These are phyloP conservation scores for Xylaria sp. DNA, from an alignment of 2,329 filamentous ascomycete species.

Conservation along the genomic window DNA sequence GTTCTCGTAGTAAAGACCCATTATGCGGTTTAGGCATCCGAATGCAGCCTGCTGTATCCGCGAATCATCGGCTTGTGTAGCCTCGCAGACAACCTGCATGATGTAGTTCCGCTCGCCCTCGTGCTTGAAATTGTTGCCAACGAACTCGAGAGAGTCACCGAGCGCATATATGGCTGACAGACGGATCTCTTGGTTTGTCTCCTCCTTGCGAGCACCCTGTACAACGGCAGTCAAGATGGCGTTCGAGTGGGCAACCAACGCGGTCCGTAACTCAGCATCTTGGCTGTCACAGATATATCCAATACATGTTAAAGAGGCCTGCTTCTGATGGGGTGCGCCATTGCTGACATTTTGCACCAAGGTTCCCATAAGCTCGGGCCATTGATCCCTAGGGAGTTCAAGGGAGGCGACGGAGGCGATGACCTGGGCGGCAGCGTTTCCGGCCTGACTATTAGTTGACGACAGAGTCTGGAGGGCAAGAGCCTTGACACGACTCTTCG, in stretches of 20 bases:
- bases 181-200: slow-evolving; percentile 88
- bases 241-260: slow-evolving; percentile 87
- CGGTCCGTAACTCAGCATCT: slow-evolving; percentile 81
- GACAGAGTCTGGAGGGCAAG: slow-evolving; percentile 86
- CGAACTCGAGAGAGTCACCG: slow-evolving; percentile 95
- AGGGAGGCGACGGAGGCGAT: slow-evolving; percentile 94
- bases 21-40: slow-evolving; percentile 97
- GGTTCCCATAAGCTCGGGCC: slow-evolving; percentile 86
- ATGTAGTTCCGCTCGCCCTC: slow-evolving; percentile 99
- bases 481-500: slow-evolving; percentile 87
- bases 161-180: slow-evolving; percentile 92
- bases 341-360: slow-evolving; percentile 92
- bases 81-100: slow-evolving; percentile 99
- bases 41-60: slow-evolving; percentile 96
- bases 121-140: slow-evolving; percentile 97
- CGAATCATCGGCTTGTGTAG: slow-evolving; percentile 89
- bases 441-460: slow-evolving; percentile 80
- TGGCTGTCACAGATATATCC: slow-evolving; percentile 98
- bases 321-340: slow-evolving; percentile 87
- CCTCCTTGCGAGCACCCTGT: slow-evolving; percentile 95
- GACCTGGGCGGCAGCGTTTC: slow-evolving; percentile 90
- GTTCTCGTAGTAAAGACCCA: slow-evolving; percentile 98
- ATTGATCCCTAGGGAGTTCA: slow-evolving; percentile 91
- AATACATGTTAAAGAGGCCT: slow-evolving; percentile 92
- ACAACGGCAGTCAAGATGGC: slow-evolving; percentile 97